Evolutionary conservation across 1,284 basidiomycete genomes (phyloP).

Genomic region (Naganishia sp.): DNA sequence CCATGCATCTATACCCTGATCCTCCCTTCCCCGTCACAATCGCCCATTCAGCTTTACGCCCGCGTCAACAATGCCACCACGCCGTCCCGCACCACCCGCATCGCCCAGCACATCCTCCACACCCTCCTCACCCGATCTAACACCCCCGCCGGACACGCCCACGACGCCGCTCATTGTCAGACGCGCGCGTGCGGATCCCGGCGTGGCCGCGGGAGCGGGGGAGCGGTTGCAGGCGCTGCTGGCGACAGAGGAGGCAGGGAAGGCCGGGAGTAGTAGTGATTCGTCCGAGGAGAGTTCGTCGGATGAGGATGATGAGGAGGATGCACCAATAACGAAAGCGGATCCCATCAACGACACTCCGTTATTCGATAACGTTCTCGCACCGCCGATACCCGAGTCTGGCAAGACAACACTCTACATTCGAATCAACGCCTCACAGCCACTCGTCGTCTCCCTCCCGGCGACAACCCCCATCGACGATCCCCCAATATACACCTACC

Average conservation of each 20-base stretch:
- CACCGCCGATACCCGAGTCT: neutral
- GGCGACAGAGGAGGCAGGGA: neutral
- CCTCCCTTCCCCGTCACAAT: too few relatives aligned
- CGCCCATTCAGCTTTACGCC: neutral
- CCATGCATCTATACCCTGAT: too few relatives aligned
- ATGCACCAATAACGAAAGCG: neutral
- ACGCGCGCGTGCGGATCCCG: neutral
- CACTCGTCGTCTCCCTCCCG: slow-evolving; percentile 8
- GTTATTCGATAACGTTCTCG: slow-evolving; percentile 17
- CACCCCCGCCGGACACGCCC: slow-evolving; percentile 14
- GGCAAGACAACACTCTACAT: neutral
- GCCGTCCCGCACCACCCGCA: neutral
- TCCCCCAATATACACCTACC: slow-evolving; percentile 12
- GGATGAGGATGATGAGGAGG: slow-evolving; percentile 2
- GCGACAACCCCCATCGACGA: too few relatives aligned
- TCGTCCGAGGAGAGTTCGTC: neutral
- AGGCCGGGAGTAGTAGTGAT: neutral
- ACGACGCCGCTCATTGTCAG: slow-evolving; percentile 20
- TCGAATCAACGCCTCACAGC: slow-evolving; percentile 12
- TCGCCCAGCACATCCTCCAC: slow-evolving; percentile 8
- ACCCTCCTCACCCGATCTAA: slow-evolving; percentile 6
- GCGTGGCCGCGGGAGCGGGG: neutral
- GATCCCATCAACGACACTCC: neutral
- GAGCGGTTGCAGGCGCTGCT: slow-evolving; percentile 12
- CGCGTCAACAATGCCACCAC: neutral